Conservation (phyloP, 2,329 filamentous ascomycete species). For the Diaporthe nobilis region DNA sequence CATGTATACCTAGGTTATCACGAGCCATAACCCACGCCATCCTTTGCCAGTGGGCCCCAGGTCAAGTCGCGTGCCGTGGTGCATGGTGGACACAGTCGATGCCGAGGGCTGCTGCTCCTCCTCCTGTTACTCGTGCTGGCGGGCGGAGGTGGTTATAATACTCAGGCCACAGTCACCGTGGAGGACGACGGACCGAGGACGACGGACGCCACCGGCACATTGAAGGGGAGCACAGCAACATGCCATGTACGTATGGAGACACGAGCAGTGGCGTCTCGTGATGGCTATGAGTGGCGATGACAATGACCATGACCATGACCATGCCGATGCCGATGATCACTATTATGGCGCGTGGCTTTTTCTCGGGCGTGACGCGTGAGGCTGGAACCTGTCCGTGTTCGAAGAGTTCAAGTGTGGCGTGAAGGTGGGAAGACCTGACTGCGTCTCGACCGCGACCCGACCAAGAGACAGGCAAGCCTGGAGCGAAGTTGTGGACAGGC, state of each 20-base stretch:
- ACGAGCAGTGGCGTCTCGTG: slow-evolving; percentile 23
- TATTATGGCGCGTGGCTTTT: not conserved
- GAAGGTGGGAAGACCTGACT: slow-evolving; percentile 3
- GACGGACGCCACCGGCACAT: not conserved
- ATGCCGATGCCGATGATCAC: not conserved
- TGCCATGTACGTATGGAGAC: not conserved
- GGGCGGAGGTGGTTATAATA: not conserved
- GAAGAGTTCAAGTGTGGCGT: not conserved
- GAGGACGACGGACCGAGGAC: not conserved
- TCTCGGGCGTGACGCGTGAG: not conserved
- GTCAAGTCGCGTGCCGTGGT: not conserved
- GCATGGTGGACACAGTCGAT: not conserved
- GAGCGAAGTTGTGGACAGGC: not conserved
- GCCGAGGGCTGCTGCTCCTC: not conserved
- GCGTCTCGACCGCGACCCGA: not conserved
- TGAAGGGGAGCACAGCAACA: not conserved
- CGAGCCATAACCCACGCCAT: not conserved
- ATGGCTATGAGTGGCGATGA: slow-evolving; percentile 6
- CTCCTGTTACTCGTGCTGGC: not conserved
- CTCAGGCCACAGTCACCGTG: not conserved
- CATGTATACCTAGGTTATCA: not conserved
- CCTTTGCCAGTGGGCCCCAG: not conserved
- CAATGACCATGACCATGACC: not conserved
- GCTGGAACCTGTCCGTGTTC: slow-evolving; percentile 11
- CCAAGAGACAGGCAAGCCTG: not conserved